Conservation (phyloP, 495 filamentous ascomycete genomes). For the Haplographium delicatum region DNA sequence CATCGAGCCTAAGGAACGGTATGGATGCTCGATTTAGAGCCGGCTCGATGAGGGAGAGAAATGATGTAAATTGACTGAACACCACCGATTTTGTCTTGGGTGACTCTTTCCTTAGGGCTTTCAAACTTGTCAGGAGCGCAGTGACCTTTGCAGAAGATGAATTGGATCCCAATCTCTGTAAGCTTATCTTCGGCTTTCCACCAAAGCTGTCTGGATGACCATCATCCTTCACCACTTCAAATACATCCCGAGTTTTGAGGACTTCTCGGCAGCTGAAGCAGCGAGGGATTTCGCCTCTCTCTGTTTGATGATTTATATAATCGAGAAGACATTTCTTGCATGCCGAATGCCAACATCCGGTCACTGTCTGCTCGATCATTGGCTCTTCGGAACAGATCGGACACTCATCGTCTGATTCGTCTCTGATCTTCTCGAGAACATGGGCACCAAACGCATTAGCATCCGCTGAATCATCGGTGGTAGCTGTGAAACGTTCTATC, state of each 20-base stretch:
- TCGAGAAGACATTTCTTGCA: conserved; percentile 87
- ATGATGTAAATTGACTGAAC: conserved; percentile 96
- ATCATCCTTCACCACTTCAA: conserved; percentile 70
- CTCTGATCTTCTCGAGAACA: conserved; percentile 84
- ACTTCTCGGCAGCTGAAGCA: conserved; percentile 88
- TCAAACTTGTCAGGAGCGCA: conserved; percentile 68
- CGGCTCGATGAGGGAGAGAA: conserved; percentile 83
- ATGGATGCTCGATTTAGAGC: conserved; percentile 68
- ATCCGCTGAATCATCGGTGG: conserved; percentile 59
- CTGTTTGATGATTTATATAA: conserved; percentile 79
- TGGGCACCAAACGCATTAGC: conserved; percentile 75
- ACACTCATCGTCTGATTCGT: conserved; percentile 82
- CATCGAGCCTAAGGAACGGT: conserved; percentile 80
- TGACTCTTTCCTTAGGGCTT: conserved; percentile 51
- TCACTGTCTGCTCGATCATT: conserved; percentile 89
- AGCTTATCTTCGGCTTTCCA: conserved; percentile 58
- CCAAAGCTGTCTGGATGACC: conserved; percentile 34
- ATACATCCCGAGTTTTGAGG: conserved; percentile 78
- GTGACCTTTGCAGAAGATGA: conserved; percentile 90
- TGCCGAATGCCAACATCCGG: conserved; percentile 93
- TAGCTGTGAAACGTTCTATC: conserved; percentile 73
- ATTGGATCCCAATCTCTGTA: conserved; percentile 71
- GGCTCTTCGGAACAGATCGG: conserved; percentile 93
- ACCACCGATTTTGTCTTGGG: conserved; percentile 82
- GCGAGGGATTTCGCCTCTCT: conserved; percentile 64